phyloP scores from a whole-genome alignment of 2,329 filamentous ascomycete species.

The Blumeria hordei region DNA sequence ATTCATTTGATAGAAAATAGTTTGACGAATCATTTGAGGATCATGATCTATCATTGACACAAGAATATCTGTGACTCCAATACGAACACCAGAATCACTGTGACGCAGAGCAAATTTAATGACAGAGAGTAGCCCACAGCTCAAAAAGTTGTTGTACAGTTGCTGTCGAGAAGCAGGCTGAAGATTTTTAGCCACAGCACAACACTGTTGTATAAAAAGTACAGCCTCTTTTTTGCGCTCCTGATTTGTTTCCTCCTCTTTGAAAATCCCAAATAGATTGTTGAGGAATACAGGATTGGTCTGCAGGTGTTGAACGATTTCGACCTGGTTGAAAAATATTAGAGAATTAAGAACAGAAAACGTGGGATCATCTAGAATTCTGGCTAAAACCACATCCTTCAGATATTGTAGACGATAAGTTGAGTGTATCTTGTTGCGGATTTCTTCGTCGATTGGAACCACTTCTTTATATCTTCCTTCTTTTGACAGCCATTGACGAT shows the following conservation, averaged over 20 bases:
- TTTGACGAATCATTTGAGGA: constrained; percentile 75
- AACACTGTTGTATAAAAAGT: constrained; percentile 90
- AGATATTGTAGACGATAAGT: constrained; percentile 91
- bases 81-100: constrained; percentile 58
- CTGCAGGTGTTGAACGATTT: constrained; percentile 91
- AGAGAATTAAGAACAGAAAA: constrained; percentile 93
- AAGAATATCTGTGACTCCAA: constrained; percentile 81
- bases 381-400: constrained; percentile 91
- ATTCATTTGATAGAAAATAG: constrained; percentile 75
- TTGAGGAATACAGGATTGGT: constrained; percentile 52
- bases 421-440: constrained; percentile 80
- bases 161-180: constrained; percentile 60
- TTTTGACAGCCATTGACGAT: constrained; percentile 76
- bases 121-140: constrained; percentile 64
- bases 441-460: constrained; percentile 58
- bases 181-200: constrained; percentile 77
- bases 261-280: constrained; percentile 74
- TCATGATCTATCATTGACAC: constrained; percentile 93
- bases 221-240: constrained; percentile 81
- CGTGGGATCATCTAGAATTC: constrained; percentile 90
- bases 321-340: constrained; percentile 98
- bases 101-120: constrained; percentile 83
- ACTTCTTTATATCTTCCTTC: constrained; percentile 89
- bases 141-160: constrained; percentile 75
- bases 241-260: constrained; percentile 33